Conservation (phyloP, 1,284 basidiomycete species). For the Fistulina hepatica region DNA sequence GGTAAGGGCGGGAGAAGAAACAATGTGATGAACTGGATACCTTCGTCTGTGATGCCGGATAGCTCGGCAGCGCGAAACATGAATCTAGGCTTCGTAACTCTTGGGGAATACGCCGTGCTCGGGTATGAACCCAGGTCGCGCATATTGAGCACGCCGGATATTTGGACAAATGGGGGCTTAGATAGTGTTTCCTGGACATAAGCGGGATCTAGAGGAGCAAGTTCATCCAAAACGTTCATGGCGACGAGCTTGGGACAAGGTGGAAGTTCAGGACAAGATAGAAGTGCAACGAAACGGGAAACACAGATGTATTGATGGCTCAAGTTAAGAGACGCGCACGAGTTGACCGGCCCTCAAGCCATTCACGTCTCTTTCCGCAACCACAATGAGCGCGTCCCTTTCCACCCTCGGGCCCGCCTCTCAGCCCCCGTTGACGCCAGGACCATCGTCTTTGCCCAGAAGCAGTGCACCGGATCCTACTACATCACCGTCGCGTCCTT, state of each 20-base stretch:
- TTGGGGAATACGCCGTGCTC: constrained; percentile 31
- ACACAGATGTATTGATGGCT: neutral
- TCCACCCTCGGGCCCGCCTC: constrained; percentile 1
- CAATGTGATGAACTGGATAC: too few species aligned
- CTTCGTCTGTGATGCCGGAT: constrained; percentile 54
- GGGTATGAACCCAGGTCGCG: constrained; percentile 58
- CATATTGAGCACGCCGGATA: constrained; percentile 61
- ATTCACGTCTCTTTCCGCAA: too few species aligned
- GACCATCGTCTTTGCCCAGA: constrained; percentile 36
- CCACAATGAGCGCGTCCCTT: constrained; percentile 1
- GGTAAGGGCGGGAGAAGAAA: neutral
- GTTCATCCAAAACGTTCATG: constrained; percentile 28
- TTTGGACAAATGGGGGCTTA: constrained; percentile 51
- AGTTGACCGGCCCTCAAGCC: constrained; percentile 9
- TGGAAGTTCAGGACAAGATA: constrained; percentile 1
- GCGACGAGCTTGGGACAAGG: constrained; percentile 3
- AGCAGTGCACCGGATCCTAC: constrained; percentile 46
- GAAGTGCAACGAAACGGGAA: neutral
- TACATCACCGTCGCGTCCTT: constrained; percentile 31
- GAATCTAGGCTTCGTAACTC: constrained; percentile 43
- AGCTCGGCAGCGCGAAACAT: constrained; percentile 61
- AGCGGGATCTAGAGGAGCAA: constrained; percentile 52
- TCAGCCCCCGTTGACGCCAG: neutral
- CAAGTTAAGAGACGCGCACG: constrained; percentile 1
- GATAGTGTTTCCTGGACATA: constrained; percentile 54